A percentile compares a stretch with the other conserved stretches of the same genome.
Conservation (phyloP, 768 basidiomycete species). For the Pisolithus microcarpus region DNA sequence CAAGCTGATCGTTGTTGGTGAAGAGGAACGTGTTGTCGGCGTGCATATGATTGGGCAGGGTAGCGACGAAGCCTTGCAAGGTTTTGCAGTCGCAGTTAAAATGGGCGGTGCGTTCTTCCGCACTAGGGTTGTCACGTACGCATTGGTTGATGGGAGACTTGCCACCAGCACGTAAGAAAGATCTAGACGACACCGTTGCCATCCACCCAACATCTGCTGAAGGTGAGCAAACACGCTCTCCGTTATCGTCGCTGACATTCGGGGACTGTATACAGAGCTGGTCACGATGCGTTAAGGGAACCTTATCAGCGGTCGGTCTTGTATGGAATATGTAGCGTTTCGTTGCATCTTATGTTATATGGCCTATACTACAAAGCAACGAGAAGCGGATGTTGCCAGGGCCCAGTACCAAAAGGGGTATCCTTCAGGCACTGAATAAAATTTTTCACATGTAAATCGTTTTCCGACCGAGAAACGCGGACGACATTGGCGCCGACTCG, state of each 20-base stretch:
- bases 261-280: conserved; percentile 34
- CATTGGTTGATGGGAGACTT: neutral
- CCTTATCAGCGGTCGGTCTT: neutral
- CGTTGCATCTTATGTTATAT: no score
- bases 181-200: conserved; percentile 84
- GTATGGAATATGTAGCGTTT: no score
- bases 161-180: conserved; percentile 58
- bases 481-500: no score
- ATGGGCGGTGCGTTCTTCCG: conserved; percentile 60
- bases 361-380: no score
- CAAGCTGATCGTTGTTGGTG: conserved; percentile 82
- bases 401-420: no score
- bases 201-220: conserved; percentile 87
- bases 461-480: no score
- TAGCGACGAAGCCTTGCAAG: conserved; percentile 92
- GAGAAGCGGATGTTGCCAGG: no score
- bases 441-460: no score
- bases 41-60: conserved; percentile 89
- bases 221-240: conserved; percentile 39
- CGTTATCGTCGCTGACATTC: conserved; percentile 10
- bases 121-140: neutral
- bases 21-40: conserved; percentile 94
- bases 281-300: conserved; percentile 43
- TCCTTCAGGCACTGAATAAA: no score
- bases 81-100: conserved; percentile 95